Percentiles rank a stretch among this genome's conserved stretches.
These are phyloP conservation scores for Tulasnella sp. DNA, from an alignment of 768 basidiomycete species.

Conservation along the genomic window DNA sequence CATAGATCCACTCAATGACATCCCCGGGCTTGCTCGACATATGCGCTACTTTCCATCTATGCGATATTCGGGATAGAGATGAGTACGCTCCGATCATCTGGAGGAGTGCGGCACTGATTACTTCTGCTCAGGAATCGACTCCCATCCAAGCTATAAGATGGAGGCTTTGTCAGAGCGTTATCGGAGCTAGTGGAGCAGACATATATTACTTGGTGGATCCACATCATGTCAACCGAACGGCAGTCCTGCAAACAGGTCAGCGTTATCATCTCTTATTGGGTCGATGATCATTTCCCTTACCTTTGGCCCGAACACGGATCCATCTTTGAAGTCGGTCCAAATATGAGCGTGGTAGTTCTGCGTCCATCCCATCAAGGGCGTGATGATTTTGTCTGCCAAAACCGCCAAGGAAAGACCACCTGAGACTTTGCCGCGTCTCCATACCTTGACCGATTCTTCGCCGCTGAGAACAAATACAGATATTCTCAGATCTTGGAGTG, in stretches of 20 bases:
- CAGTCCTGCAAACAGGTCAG: not conserved
- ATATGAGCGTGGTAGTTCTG: not conserved
- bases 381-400: conserved; percentile 1
- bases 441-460: not conserved
- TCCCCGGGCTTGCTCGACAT: not conserved
- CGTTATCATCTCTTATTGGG: not conserved
- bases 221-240: not conserved
- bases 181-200: not conserved
- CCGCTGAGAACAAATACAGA: not conserved
- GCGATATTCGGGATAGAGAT: not conserved
- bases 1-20: not conserved
- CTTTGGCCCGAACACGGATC: conserved; percentile 10
- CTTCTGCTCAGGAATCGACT: not conserved
- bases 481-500: not conserved
- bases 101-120: not conserved
- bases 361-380: conserved; percentile 17
- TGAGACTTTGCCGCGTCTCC: conserved; percentile 6
- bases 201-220: not conserved
- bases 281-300: not conserved
- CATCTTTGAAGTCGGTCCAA: not conserved
- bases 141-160: not conserved
- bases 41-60: not conserved
- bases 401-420: not conserved
- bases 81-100: not conserved
- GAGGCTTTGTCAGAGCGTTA: not conserved